A percentile compares a stretch with the other conserved stretches of the same genome.
Conservation (phyloP, 2,329 filamentous ascomycete genomes). For the Paecilomyces fulvus region DNA sequence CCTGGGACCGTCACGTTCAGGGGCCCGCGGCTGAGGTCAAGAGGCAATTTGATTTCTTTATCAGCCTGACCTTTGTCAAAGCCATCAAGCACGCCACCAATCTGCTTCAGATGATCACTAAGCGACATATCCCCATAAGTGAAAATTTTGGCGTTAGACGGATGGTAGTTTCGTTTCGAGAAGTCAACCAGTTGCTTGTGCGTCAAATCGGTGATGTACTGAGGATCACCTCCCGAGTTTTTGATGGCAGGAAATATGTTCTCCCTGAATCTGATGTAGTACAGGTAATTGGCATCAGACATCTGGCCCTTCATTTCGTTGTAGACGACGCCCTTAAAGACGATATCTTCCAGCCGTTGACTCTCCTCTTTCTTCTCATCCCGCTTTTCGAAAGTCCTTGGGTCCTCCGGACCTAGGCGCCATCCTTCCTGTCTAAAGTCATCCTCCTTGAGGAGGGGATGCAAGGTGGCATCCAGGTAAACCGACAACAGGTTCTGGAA, state of each 20-base stretch:
- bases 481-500: slow-evolving; percentile 95
- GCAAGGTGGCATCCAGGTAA: slow-evolving; percentile 88
- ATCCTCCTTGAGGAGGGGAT: slow-evolving; percentile 78
- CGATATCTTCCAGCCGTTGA: slow-evolving; percentile 53
- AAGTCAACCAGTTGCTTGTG: slow-evolving; percentile 83
- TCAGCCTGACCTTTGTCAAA: slow-evolving; percentile 67
- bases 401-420: slow-evolving; percentile 90
- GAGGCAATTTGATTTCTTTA: slow-evolving; percentile 65
- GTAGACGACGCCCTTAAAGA: slow-evolving; percentile 97
- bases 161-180: slow-evolving; percentile 90
- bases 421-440: slow-evolving; percentile 97
- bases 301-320: slow-evolving; percentile 99
- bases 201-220: slow-evolving; percentile 91
- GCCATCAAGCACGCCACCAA: slow-evolving; percentile 62
- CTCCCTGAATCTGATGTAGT: slow-evolving; percentile 91
- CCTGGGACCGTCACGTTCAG: slow-evolving; percentile 64
- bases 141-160: slow-evolving; percentile 91
- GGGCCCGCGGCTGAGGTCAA: slow-evolving; percentile 60
- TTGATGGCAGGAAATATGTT: slow-evolving; percentile 90
- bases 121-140: slow-evolving; percentile 93
- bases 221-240: slow-evolving; percentile 93
- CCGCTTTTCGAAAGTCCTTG: slow-evolving; percentile 46
- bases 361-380: slow-evolving; percentile 44
- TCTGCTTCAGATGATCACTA: slow-evolving; percentile 67
- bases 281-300: slow-evolving; percentile 93